These are phyloP conservation scores for Pisolithus tinctorius DNA, from an alignment of 768 basidiomycete genomes.

Conservation along the genomic window DNA sequence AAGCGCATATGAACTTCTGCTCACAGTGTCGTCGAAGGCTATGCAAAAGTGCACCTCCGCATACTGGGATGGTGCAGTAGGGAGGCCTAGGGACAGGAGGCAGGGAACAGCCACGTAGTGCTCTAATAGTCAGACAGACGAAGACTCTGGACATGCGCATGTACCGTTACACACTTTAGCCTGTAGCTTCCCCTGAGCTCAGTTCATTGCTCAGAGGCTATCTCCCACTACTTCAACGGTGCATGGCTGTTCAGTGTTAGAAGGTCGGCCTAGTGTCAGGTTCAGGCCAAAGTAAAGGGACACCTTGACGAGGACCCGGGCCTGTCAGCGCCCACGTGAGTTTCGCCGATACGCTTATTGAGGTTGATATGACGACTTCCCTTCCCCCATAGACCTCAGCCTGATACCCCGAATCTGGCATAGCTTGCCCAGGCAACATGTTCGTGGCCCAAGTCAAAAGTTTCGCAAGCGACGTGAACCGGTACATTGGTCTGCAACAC, in stretches of 20 bases:
- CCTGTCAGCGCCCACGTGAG: slow-evolving; percentile 13
- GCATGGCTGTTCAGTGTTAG: background rate
- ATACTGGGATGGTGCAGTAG: slow-evolving; percentile 16
- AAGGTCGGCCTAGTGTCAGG: slow-evolving; percentile 51
- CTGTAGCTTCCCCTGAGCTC: no score
- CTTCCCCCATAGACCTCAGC: no score
- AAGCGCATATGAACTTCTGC: slow-evolving; percentile 57
- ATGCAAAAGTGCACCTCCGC: slow-evolving; percentile 67
- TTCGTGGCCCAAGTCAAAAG: slow-evolving; percentile 26
- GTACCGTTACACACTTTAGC: no score
- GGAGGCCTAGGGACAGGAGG: no score
- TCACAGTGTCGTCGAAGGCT: slow-evolving; percentile 46
- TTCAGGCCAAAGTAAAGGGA: slow-evolving; percentile 44
- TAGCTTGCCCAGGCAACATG: slow-evolving; percentile 2
- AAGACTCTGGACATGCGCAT: no score
- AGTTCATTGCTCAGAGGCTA: no score
- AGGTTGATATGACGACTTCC: no score
- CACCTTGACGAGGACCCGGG: background rate
- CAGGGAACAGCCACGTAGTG: no score
- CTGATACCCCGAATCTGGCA: slow-evolving; percentile 20
- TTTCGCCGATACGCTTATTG: background rate
- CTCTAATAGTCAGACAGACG: no score
- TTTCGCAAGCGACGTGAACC: slow-evolving; percentile 31
- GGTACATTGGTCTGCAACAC: slow-evolving; percentile 23
- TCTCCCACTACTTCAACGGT: background rate